Conservation (phyloP, 2,329 filamentous ascomycete species). For the Kalaharituber pfeilii region DNA sequence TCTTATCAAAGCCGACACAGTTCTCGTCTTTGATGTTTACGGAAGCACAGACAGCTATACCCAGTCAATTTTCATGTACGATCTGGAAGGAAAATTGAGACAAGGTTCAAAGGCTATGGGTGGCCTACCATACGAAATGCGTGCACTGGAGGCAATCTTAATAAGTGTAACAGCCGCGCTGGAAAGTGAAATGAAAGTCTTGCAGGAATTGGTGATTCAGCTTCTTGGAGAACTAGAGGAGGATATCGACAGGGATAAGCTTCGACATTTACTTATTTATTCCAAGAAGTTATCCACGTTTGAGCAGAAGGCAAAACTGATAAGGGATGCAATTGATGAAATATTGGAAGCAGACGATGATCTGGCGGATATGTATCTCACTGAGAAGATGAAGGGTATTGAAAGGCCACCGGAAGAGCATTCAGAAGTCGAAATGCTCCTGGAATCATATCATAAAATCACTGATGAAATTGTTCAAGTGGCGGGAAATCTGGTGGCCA, state of each 20-base stretch:
- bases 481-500: conserved; percentile 77
- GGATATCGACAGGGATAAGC: conserved; percentile 87
- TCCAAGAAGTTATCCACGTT: conserved; percentile 94
- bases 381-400: conserved; percentile 63
- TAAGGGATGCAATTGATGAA: conserved; percentile 88
- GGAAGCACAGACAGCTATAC: conserved; percentile 88
- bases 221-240: conserved; percentile 84
- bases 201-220: conserved; percentile 77
- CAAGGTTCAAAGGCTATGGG: conserved; percentile 46
- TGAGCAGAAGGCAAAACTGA: conserved; percentile 87
- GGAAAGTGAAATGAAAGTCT: conserved; percentile 85
- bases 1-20: conserved; percentile 83
- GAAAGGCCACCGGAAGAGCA: conserved; percentile 67
- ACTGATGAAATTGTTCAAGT: conserved; percentile 96
- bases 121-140: conserved; percentile 81
- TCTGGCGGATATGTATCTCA: conserved; percentile 83
- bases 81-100: conserved; percentile 77
- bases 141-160: conserved; percentile 83
- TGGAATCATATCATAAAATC: conserved; percentile 95
- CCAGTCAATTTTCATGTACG: conserved; percentile 95
- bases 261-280: conserved; percentile 76
- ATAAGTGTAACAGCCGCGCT: conserved; percentile 84
- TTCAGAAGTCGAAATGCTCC: conserved; percentile 87
- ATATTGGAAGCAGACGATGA: conserved; percentile 93
- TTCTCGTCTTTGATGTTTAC: conserved; percentile 91